Conservation (phyloP, 2,329 filamentous ascomycete species). For the Endothia cerciana region DNA sequence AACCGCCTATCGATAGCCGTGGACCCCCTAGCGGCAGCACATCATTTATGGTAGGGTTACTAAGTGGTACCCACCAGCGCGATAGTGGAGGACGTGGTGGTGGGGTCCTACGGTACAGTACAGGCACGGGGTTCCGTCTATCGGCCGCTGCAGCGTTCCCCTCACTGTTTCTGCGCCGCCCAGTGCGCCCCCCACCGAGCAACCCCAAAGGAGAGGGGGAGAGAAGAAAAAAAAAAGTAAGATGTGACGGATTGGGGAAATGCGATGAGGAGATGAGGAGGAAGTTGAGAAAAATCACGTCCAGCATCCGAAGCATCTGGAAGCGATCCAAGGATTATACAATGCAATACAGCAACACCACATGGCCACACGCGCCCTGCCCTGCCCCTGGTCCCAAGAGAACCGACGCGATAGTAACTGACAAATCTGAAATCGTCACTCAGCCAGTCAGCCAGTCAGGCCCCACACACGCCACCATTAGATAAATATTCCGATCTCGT, state of each 20-base stretch:
- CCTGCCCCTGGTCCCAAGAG: background rate
- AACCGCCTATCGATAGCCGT: constrained; percentile 14
- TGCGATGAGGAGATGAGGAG: background rate
- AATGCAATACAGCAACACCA: too few relatives aligned
- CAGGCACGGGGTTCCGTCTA: constrained; percentile 3
- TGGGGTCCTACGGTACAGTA: constrained; percentile 12
- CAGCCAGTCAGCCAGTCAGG: too few relatives aligned
- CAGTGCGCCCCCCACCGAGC: background rate
- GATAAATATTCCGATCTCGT: constrained; percentile 15
- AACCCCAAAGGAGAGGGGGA: background rate
- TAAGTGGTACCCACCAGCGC: too few relatives aligned
- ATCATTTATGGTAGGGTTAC: too few relatives aligned
- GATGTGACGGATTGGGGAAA: background rate
- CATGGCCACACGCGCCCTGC: background rate
- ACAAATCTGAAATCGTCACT: constrained; percentile 12
- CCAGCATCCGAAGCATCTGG: too few relatives aligned
- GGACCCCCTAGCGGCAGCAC: background rate
- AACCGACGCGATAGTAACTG: background rate
- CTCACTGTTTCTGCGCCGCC: background rate
- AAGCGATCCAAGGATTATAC: too few relatives aligned
- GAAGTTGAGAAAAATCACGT: too few relatives aligned
- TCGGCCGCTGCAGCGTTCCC: background rate
- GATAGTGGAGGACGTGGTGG: constrained; percentile 19
- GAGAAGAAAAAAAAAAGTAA: background rate
- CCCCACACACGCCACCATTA: constrained; percentile 4